Evolutionary conservation across 805 yeast genomes (phyloP).

Genomic region (Candida pseudofarinosa): DNA sequence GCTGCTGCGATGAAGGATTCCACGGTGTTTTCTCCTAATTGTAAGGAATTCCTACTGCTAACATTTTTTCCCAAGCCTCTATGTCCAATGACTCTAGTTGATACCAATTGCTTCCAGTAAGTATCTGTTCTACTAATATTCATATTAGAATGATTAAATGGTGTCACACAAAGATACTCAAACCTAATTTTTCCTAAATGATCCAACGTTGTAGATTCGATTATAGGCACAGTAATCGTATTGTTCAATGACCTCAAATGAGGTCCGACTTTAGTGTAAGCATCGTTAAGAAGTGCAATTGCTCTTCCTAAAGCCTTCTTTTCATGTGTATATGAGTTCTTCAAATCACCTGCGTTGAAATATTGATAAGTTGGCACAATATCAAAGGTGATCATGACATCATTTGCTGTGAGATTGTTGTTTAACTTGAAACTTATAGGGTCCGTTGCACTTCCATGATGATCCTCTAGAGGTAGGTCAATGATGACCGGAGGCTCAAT

Average conservation of each 20-base stretch:
- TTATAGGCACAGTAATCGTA: constrained; percentile 66
- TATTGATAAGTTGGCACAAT: constrained; percentile 83
- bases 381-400: constrained; percentile 69
- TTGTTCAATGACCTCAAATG: constrained; percentile 64
- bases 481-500: constrained; percentile 57
- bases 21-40: constrained; percentile 91
- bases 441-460: constrained; percentile 60
- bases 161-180: constrained; percentile 65
- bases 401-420: constrained; percentile 41
- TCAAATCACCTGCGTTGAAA: constrained; percentile 16
- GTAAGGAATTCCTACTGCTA: constrained; percentile 68
- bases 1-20: constrained; percentile 96
- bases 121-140: constrained; percentile 65
- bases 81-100: constrained; percentile 92
- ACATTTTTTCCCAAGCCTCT: constrained; percentile 91
- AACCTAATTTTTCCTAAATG: constrained; percentile 74
- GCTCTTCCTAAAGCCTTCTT: constrained; percentile 67
- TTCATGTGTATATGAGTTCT: constrained; percentile 7
- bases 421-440: constrained; percentile 70
- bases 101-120: constrained; percentile 86
- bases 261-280: constrained; percentile 63
- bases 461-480: constrained; percentile 83
- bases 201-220: constrained; percentile 68
- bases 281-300: constrained; percentile 63
- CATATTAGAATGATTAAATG: constrained; percentile 71